Base-by-base conservation (phyloP, 2,329 filamentous ascomycete genomes). In the Acephala macrosclerotiorum region DNA sequence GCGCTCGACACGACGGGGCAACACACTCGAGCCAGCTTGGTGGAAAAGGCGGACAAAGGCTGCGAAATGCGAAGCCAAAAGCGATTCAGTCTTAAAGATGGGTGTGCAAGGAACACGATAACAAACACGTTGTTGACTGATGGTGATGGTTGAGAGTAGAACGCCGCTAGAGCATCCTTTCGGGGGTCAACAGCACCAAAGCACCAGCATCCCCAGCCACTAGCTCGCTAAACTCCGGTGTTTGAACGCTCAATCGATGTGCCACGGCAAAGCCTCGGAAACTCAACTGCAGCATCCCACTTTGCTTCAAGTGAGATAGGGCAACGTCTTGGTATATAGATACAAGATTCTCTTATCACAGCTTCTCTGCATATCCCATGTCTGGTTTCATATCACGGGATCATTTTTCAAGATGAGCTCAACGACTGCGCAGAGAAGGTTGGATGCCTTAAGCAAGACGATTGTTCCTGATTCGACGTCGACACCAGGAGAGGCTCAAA, bases 371-470 rank as follows among this genome's bases (percentile, higher is more conserved):
- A 53, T 33, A 9, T 26, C 25, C 25, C 25, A 16, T 33, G 49
- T 58, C 20, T 38, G 2, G 9, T 38, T 18, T 22, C 5, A 16
- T n/a, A 26, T 59, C 25, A n/a, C 36, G 12, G 18, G 38, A 29
- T 58, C 42, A 49, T 22, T 20, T 14, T 33, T 16, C 45, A 61
- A 22, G 20, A 61, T 51, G 36, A 42, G 20, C 5, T 53, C 58
- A 3, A 60, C 3, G 18, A 60, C 42, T 9, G 59, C 59, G 5
- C 29, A 55, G 35, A 20, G 22, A 14, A 45, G 59, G 2, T 18
- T 61, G 18, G 59, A 45, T 26, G 47, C 65, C 58, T 59, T 40
- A 20, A 20, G 61, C 18, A 61, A 61, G 33, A 61, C 59, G 2
- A 14, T 61, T 22, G 33, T 16, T 25, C 33, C 55, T 25, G 14